phyloP scores from a whole-genome alignment of 495 filamentous ascomycete genomes.

The Penicillium crystallinum region DNA sequence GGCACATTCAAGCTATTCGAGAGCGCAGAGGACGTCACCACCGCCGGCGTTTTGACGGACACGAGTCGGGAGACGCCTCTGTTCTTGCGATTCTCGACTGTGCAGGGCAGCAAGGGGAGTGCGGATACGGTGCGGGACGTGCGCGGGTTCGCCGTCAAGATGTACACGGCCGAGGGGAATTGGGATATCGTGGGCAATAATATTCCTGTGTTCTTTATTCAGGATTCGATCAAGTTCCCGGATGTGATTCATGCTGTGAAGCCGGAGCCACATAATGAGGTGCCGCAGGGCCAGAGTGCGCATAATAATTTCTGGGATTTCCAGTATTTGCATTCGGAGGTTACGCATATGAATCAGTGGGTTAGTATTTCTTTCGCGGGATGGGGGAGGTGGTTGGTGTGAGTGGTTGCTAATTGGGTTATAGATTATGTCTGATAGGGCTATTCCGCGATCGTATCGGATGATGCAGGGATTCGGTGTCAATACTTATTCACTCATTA shows the following conservation, averaged over 20 bases:
- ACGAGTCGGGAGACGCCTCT: constrained; percentile 74
- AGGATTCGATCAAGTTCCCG: constrained; percentile 69
- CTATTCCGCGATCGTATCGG: constrained; percentile 71
- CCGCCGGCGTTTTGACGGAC: constrained; percentile 71
- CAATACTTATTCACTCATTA: constrained; percentile 73
- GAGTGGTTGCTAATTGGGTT: constrained; percentile 2
- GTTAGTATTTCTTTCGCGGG: constrained; percentile 33
- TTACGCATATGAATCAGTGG: constrained; percentile 85
- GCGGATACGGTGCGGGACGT: constrained; percentile 80
- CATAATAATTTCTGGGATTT: constrained; percentile 64
- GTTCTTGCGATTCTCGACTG: constrained; percentile 79
- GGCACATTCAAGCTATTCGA: constrained; percentile 74
- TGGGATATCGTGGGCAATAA: constrained; percentile 78
- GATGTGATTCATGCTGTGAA: constrained; percentile 72
- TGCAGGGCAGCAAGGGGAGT: constrained; percentile 69
- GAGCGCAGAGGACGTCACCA: constrained; percentile 63
- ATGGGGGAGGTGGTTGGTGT: neutral
- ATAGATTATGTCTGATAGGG: constrained; percentile 69
- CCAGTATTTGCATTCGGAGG: constrained; percentile 53
- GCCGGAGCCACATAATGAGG: constrained; percentile 76
- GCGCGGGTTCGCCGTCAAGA: constrained; percentile 75
- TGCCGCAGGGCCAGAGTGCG: constrained; percentile 55
- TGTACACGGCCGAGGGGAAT: constrained; percentile 53
- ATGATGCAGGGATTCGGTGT: constrained; percentile 95
- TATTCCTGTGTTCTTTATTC: constrained; percentile 70